phyloP scores from a whole-genome alignment of 1,139 yeast species.

The Diutina ranongensis region DNA sequence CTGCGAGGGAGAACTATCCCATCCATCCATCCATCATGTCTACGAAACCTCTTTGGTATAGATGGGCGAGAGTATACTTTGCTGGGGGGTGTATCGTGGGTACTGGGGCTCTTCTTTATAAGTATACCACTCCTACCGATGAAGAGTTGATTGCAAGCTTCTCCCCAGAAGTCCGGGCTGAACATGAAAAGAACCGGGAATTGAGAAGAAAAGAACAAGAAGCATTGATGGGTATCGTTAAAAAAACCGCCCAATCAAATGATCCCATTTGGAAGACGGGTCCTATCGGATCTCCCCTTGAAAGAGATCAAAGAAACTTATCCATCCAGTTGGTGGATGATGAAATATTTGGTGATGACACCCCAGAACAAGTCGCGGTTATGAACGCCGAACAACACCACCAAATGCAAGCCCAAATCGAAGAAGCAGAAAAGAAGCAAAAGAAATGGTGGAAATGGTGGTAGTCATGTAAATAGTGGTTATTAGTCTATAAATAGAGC shows the following conservation, averaged over 20 bases:
- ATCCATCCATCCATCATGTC: background rate
- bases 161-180: constrained; percentile 75
- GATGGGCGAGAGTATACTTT: constrained; percentile 50
- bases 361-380: constrained; percentile 25
- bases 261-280: constrained; percentile 82
- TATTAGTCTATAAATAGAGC: too few species aligned
- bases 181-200: constrained; percentile 57
- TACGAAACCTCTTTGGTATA: constrained; percentile 4
- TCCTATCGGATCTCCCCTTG: constrained; percentile 55
- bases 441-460: constrained; percentile 21
- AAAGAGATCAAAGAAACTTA: constrained; percentile 21
- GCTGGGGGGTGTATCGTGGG: constrained; percentile 54
- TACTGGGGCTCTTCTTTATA: constrained; percentile 53
- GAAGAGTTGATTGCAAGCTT: constrained; percentile 62
- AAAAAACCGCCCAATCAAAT: constrained; percentile 47
- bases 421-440: constrained; percentile 20
- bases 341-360: constrained; percentile 35
- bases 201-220: constrained; percentile 56
- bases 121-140: constrained; percentile 72
- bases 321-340: constrained; percentile 33
- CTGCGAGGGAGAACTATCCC: too few species aligned
- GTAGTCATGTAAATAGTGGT: constrained; percentile 7
- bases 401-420: constrained; percentile 32
- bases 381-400: constrained; percentile 36
- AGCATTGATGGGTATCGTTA: constrained; percentile 54